A percentile compares a stretch with the other conserved stretches of the same genome.
These are phyloP conservation scores for Xylaria sp. DNA, from an alignment of 2,329 filamentous ascomycete genomes.

Conservation along the genomic window DNA sequence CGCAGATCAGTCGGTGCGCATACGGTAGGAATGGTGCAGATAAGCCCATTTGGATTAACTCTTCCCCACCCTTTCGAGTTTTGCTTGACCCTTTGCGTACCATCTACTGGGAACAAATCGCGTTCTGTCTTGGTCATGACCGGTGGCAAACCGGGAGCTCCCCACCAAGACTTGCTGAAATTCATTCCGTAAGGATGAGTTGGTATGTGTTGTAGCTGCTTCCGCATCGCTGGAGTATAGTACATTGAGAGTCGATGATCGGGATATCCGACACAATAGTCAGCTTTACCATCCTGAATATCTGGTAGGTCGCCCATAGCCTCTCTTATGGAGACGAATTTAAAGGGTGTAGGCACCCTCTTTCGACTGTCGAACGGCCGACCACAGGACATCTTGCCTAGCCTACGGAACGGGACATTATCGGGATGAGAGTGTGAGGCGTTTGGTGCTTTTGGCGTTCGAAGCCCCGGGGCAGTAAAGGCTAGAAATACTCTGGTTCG, in stretches of 20 bases:
- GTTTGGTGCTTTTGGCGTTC: constrained; percentile 64
- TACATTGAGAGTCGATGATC: constrained; percentile 70
- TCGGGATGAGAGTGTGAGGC: constrained; percentile 71
- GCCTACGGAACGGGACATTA: constrained; percentile 42
- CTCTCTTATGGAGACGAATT: constrained; percentile 62
- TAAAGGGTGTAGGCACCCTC: constrained; percentile 66
- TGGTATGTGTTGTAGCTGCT: constrained; percentile 68
- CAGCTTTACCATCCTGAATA: constrained; percentile 69
- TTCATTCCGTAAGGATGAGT: constrained; percentile 64
- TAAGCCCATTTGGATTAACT: constrained; percentile 60
- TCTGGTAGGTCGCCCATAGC: constrained; percentile 68
- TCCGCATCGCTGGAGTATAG: constrained; percentile 52
- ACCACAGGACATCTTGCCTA: constrained; percentile 70
- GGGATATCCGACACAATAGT: constrained; percentile 71
- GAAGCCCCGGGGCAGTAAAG: constrained; percentile 73
- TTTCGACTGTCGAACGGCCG: constrained; percentile 66
- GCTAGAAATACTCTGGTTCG: constrained; percentile 76
- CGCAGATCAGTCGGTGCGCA: constrained; percentile 63
- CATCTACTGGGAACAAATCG: constrained; percentile 37
- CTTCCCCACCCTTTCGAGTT: constrained; percentile 62
- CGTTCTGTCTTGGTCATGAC: constrained; percentile 29
- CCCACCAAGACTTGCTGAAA: constrained; percentile 58
- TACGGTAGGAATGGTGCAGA: constrained; percentile 71
- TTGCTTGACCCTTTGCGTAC: constrained; percentile 25
- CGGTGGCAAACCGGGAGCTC: constrained; percentile 34